These are phyloP conservation scores for Mortierella sp. DNA, from an alignment of 371 early-diverging fungal genomes.

Conservation along the genomic window DNA sequence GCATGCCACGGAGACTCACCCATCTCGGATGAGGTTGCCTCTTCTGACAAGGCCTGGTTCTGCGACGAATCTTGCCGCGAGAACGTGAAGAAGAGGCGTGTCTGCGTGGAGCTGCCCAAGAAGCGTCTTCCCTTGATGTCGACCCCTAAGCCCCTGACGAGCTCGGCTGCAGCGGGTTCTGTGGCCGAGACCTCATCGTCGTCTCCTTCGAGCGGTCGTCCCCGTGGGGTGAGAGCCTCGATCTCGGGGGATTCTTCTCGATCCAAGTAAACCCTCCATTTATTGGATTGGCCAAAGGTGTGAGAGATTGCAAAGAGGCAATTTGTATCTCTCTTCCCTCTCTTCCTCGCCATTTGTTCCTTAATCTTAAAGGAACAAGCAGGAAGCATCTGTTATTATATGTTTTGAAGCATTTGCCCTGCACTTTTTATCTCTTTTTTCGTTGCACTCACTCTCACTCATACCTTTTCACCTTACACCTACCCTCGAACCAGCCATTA, in stretches of 20 bases:
- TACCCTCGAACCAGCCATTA: conserved; percentile 33
- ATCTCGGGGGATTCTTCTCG: conserved; percentile 38
- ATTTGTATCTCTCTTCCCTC: neutral
- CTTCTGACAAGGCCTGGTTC: conserved; percentile 73
- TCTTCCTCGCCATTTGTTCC: neutral
- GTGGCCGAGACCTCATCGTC: conserved; percentile 29
- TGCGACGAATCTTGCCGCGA: conserved; percentile 80
- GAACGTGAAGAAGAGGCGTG: conserved; percentile 70
- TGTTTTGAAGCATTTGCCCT: conserved; percentile 8
- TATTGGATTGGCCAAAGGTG: neutral
- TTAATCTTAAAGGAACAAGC: conserved; percentile 1
- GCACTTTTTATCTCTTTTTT: conserved; percentile 4
- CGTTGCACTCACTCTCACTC: neutral
- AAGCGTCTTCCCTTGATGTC: conserved; percentile 81
- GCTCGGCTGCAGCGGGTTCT: conserved; percentile 52
- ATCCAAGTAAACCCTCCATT: conserved; percentile 31
- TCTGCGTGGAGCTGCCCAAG: conserved; percentile 75
- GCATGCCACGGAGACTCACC: conserved; percentile 69
- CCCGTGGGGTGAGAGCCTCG: conserved; percentile 44
- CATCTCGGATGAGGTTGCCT: conserved; percentile 65
- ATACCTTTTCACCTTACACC: conserved; percentile 7
- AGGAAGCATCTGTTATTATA: conserved; percentile 4
- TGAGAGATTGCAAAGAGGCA: neutral
- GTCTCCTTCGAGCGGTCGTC: conserved; percentile 14
- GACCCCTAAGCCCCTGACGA: conserved; percentile 62